Base-by-base conservation (phyloP, 1,284 basidiomycete genomes). In the Xerocomus minutiporus region DNA sequence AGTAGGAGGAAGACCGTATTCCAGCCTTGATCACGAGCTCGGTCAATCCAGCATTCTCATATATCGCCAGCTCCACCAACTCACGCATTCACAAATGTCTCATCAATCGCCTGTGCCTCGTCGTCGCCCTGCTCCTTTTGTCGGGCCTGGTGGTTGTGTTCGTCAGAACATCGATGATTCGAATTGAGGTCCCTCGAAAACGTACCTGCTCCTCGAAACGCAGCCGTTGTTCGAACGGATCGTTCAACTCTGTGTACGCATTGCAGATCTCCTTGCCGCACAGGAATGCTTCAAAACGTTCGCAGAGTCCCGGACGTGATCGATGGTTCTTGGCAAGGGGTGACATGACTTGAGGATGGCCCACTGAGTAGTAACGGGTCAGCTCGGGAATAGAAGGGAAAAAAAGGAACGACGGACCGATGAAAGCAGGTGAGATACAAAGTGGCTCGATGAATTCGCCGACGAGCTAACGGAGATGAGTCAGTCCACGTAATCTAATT, bases 271-370 rank as follows among this genome's bases (percentile, higher is more conserved):
- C 96, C 81, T 97, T 97, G 59, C 93, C 94, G 47, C 94, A 97
- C 77, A 99, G 84, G 80, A 99, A 99, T 7, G 85, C 93, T 72
- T 99, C 96, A 77, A 99, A 99, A 15, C 96, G 91, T 74, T 99
- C 96, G 73, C 95, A 98, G 11, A 99, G 80, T 41, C 97, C 97
- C 0, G 92, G 89, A 43, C 91, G 85, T 17, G 89, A 91, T 57
- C 94, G 88, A 72, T 97, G 92, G 80, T 89, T 91, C 76, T 97
- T 97, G 70, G 96, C 97, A 23, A 99, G 83, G 8, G 96, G 96
- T 4, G 94, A 97, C 96, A 99, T 99, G 64, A 99, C 92, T 78
- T 98, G 95, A 41, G 96, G 96, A 73, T 99, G 96, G 26, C 96
- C 97, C 57, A 95, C 92, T 88, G 62, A 41, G 4, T 6, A 4